phyloP scores from a whole-genome alignment of 208 protist species.

The Wallacemonas sp. region DNA sequence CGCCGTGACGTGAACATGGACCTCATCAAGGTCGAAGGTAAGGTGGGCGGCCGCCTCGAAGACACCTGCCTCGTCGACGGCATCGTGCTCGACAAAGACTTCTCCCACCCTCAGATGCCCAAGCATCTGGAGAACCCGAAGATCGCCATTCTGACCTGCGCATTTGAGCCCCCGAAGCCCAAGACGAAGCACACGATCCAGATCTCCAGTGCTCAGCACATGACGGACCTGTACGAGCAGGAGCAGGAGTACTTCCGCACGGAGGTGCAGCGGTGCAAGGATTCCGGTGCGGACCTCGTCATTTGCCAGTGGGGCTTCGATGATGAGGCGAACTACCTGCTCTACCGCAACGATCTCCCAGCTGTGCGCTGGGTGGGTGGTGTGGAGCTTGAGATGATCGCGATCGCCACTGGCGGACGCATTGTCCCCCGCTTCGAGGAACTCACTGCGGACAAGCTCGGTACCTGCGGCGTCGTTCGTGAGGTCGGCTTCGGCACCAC shows the following conservation, averaged over 20 bases:
- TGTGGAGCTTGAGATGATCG: conserved; percentile 99
- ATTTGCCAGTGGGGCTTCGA: conserved; percentile 99
- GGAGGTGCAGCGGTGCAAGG: conserved; percentile 93
- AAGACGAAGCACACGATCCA: conserved; percentile 99
- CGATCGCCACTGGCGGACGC: conserved; percentile 99
- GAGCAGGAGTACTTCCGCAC: conserved; percentile 99
- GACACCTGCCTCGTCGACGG: conserved; percentile 98
- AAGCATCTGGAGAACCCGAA: conserved; percentile 97
- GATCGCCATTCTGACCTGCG: conserved; percentile 99
- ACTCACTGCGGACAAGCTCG: conserved; percentile 97
- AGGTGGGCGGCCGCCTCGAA: conserved; percentile 97
- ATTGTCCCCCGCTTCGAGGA: conserved; percentile 99
- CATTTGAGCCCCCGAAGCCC: conserved; percentile 99
- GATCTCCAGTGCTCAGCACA: conserved; percentile 95
- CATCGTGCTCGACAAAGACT: conserved; percentile 99
- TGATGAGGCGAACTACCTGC: conserved; percentile 99
- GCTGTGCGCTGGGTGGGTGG: conserved; percentile 99
- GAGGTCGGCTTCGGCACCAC: conserved; percentile 97
- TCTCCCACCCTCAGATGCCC: conserved; percentile 97
- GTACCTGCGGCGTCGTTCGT: conserved; percentile 85
- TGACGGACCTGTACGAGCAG: conserved; percentile 94
- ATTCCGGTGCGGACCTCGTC: conserved; percentile 97
- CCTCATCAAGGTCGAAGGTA: conserved; percentile 99
- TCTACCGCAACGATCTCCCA: conserved; percentile 98
- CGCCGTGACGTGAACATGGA: conserved; percentile 99